phyloP scores from a whole-genome alignment of 2,329 filamentous ascomycete genomes.

The Fusarium sp. region DNA sequence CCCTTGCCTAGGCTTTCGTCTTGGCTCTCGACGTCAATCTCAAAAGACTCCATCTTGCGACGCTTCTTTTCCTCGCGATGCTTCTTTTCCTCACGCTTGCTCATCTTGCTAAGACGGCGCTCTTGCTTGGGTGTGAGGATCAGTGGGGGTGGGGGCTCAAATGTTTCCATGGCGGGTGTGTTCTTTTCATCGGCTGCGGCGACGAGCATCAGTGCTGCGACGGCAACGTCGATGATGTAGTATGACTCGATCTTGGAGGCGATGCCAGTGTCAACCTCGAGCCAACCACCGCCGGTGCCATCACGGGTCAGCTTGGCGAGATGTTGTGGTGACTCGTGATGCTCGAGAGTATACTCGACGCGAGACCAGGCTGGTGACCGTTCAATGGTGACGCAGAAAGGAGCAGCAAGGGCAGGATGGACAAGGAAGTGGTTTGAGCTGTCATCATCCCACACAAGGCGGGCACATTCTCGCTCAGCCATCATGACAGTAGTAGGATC shows the following conservation, averaged over 20 bases:
- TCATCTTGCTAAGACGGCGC: conserved; percentile 45
- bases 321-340: conserved; percentile 67
- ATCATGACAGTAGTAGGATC: conserved; percentile 67
- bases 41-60: conserved; percentile 63
- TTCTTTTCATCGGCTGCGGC: conserved; percentile 64
- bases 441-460: conserved; percentile 75
- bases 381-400: conserved; percentile 67
- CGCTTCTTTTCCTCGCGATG: conserved; percentile 42
- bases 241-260: conserved; percentile 66
- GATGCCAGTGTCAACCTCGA: conserved; percentile 68
- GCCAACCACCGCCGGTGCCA: conserved; percentile 64
- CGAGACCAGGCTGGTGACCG: conserved; percentile 66
- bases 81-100: conserved; percentile 45
- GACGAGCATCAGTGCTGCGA: conserved; percentile 66
- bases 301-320: conserved; percentile 68
- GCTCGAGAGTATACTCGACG: conserved; percentile 70
- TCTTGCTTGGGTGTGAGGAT: conserved; percentile 38
- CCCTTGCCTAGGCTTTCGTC: conserved; percentile 53
- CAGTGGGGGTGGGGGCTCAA: conserved; percentile 63
- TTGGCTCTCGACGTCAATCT: conserved; percentile 69
- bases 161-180: conserved; percentile 55
- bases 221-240: conserved; percentile 69
- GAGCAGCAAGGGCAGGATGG: conserved; percentile 68
- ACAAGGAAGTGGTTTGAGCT: conserved; percentile 66
- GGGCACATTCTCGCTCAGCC: conserved; percentile 72